Evolutionary conservation across 2,329 filamentous ascomycete genomes (phyloP), one percentile per base, ranked within the genome.

Genomic region (Pseudocercospora vitis): DNA sequence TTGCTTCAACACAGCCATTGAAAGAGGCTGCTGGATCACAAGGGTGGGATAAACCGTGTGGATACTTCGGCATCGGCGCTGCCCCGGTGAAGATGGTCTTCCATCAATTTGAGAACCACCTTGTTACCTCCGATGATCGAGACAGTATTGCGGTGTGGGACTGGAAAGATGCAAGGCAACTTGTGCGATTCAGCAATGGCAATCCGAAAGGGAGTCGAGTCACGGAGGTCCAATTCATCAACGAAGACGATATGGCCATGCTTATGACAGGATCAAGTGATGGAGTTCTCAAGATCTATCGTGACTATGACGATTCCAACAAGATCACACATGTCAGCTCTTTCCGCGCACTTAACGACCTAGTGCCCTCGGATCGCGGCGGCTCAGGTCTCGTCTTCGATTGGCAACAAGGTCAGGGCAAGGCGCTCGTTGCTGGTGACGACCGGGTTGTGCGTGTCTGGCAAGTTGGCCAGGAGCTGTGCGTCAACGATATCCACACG

Each of bases 401-500:
- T 71, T 99, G 94, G 94, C 92, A 97, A 70, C 94, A 99, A 74
- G 91, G 95, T n/a, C 89, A 90, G 63, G 94, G 94, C 6, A 89
- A 90, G 56, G 86, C 95, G 6, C 80, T 99, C n/a, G 94, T 97
- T 26, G 94, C 94, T 8, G 94, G 94, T 39, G 94, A 99, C 69
- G 90, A 96, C 50, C 89, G 94, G 53, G 89, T 96, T 28, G 96
- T 99, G 63, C 83, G 91, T 29, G 89, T 97, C 28, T 99, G 94
- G 94, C 94, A 95, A 68, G 92, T 92, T 12, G 90, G 89, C 6
- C 88, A 89, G 37, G 94, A 99, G 77, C 87, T 94, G 31, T 97
- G 92, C 73, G 83, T 90, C 49, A 88, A 86, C 57, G 94, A 99
- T 68, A 96, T 99, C 48, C 91, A 91, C 28, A 94, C 94, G 8